Percentiles rank a stretch among this genome's conserved stretches.
phyloP scores from a whole-genome alignment of 179 eudicot species.

The Vitellaria paradoxa region DNA sequence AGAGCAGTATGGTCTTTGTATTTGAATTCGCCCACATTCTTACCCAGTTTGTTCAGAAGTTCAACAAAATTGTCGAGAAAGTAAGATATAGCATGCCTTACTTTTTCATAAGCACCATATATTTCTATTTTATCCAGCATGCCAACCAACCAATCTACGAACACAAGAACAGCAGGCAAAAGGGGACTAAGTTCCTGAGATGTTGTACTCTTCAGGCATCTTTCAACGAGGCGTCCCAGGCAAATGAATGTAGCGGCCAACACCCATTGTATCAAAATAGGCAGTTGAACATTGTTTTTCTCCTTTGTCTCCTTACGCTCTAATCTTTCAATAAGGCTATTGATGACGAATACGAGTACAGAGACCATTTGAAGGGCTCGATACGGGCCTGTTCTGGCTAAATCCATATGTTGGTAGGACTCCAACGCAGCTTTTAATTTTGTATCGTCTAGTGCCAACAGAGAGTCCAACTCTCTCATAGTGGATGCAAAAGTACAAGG shows the following conservation, averaged over 20 bases:
- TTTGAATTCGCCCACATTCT: constrained; percentile 20
- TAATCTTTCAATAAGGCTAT: constrained; percentile 31
- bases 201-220: constrained; percentile 50
- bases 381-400: constrained; percentile 72
- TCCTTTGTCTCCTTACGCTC: constrained; percentile 30
- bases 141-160: constrained; percentile 77
- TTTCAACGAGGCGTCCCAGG: constrained; percentile 67
- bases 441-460: constrained; percentile 46
- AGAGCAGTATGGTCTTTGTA: constrained; percentile 40
- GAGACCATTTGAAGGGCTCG: constrained; percentile 72
- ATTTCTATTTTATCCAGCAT: constrained; percentile 26
- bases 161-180: constrained; percentile 69
- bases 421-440: constrained; percentile 51
- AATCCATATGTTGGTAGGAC: constrained; percentile 57
- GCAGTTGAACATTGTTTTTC: constrained; percentile 25
- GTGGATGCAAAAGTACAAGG: constrained; percentile 52
- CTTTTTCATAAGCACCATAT: constrained; percentile 42
- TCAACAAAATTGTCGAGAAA: constrained; percentile 57
- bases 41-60: constrained; percentile 52
- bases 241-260: constrained; percentile 52
- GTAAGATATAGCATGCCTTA: constrained; percentile 46
- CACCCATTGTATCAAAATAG: constrained; percentile 34
- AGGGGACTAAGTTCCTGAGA: constrained; percentile 47
- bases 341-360: constrained; percentile 54
- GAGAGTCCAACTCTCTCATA: constrained; percentile 56